Base-by-base conservation (phyloP, 352 stramenopile genomes). In the Globisporangium megalacanthum region DNA sequence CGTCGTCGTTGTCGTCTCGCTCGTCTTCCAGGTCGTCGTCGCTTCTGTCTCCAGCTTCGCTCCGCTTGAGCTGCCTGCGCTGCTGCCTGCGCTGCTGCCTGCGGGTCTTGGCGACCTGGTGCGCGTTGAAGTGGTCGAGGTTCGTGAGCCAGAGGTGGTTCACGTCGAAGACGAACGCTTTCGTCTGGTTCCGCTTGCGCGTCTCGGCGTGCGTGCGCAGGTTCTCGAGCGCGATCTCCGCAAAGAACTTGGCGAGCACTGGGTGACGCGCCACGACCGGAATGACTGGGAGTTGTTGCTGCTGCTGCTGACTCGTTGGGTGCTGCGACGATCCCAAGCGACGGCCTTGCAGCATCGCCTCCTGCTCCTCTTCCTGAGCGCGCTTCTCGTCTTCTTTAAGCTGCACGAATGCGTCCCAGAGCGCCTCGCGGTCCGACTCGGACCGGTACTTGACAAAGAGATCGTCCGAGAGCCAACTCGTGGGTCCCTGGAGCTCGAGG, bases 91-190 rank as follows among this genome's bases (percentile, higher is more conserved):
- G 51, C 35, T 73, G 61, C 20, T 48, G 56, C 31, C 19, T 37
- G 31, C 62, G 58, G 45, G 65, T 31, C 45, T 49, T 46, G 56
- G 46, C 36, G 33, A 64, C 47, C 53, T 68, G 55, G 39, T 66
- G 72, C 29, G 79, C 71, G 50, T 91, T 87, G 56, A 96, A 92
- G 60, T 96, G 87, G 49, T 91, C 78, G 33, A 97, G 72, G 60
- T 97, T 96, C 10, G 87, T 93, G 52, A 97, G 79, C 89, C 89
- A 97, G 33, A 97, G 68, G 59, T 89, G 83, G 62, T 96, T 90
- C 42, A 97, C 89, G 58, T 96, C 84, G 19, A 92, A 83, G 22
- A 96, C 69, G 54, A 95, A 96, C 10, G 72, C 69, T 60, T 91
- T 94, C 52, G 71, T 77, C 22, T 86, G 68, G 71, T 95, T 92